phyloP scores from a whole-genome alignment of 2,329 filamentous ascomycete genomes.

The Leptodontidium sp. region DNA sequence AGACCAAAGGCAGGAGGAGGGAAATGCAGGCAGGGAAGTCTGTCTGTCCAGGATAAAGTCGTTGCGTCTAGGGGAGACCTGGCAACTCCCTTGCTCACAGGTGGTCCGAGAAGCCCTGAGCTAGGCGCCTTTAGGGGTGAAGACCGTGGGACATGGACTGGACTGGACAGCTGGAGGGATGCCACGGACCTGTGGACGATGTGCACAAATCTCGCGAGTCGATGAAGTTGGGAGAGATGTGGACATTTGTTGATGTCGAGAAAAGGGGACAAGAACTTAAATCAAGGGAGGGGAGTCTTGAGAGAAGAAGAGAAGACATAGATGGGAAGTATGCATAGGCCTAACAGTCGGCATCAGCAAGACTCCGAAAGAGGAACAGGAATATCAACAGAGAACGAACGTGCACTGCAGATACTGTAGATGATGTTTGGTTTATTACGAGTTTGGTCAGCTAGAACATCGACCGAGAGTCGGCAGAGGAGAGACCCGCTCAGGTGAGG shows the following conservation, averaged over 20 bases:
- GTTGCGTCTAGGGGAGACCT: too few relatives aligned
- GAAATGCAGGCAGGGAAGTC: too few relatives aligned
- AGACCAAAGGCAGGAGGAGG: too few relatives aligned
- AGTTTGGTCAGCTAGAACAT: neutral
- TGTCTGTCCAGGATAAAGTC: too few relatives aligned
- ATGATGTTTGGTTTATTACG: neutral
- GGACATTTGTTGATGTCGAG: conserved; percentile 14
- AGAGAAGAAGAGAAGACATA: neutral
- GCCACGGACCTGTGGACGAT: conserved; percentile 17
- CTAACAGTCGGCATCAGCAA: neutral
- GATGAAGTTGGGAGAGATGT: neutral
- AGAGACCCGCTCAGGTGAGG: neutral
- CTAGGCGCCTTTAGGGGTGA: conserved; percentile 19
- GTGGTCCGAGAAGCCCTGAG: conserved; percentile 18
- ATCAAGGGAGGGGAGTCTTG: neutral
- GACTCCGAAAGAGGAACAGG: neutral
- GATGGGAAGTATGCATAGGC: too few relatives aligned
- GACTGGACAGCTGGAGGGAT: conserved; percentile 19
- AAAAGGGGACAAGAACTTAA: neutral
- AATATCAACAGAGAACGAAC: neutral
- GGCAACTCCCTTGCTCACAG: neutral
- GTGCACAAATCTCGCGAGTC: conserved; percentile 14
- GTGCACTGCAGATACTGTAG: conserved; percentile 5
- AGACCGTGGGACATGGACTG: conserved; percentile 12
- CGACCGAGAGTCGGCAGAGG: neutral